Evolutionary conservation across 768 basidiomycete genomes (phyloP), one percentile per base, ranked within the genome.

Genomic region (Mycena vulgaris): DNA sequence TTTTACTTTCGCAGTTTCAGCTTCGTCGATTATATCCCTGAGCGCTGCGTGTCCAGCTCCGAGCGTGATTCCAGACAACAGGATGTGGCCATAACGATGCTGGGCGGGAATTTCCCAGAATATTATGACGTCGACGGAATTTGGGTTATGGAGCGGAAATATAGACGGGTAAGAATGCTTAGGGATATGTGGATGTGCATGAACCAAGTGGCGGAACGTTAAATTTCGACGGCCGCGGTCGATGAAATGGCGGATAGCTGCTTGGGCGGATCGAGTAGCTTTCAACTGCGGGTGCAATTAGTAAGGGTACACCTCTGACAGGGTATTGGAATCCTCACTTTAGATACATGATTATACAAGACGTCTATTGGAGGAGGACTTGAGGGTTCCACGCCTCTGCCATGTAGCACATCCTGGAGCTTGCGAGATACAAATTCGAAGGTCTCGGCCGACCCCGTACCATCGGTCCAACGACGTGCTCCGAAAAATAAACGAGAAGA

Each of bases 131-230:
- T 96, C 94, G 48, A 96, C 82, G 8, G 90, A 84, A 25, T 86
- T 78, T 0, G 95, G 94, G 72, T 93, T 87, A 80, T 93, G 90
- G 5, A 98, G 85, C 2, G 96, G 95, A 79, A 98, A 98, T 53
- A 96, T 87, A 35, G 78, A 77, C 0, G 87, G 83, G 74, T 89
- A 83, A 0, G 85, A 84, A 3, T 78, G 52, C 13, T 80, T 55
- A 0, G 93, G 87, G 37, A 97, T 90, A 61, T 92, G 85, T 0
- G 88, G 86, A 78, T 91, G 84, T 56, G 82, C 75, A 63, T 77
- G 76, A 31, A 81, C 68, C 67, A 87, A 68, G 14, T 80, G 77
- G 42, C 79, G 82, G 49, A 80, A 70, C 47, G 82, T 73, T 39
- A 81, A 76, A 69, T 83, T 87, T 42, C 87, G 85, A 63, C 88